Evolutionary conservation across 2,329 filamentous ascomycete genomes (phyloP).

Genomic region (Ceratocystis harringtonii): DNA sequence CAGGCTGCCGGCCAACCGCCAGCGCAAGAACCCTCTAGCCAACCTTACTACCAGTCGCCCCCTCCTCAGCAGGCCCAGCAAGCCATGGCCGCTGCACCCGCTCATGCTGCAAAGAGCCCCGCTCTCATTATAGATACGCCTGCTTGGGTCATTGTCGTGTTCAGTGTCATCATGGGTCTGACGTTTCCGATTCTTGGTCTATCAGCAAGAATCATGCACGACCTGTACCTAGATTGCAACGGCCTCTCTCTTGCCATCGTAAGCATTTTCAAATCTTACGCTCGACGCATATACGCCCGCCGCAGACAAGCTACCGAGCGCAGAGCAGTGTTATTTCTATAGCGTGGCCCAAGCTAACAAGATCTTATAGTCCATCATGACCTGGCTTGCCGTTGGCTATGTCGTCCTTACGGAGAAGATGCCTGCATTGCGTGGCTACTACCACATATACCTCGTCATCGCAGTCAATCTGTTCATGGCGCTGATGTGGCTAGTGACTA

Average conservation of each 20-base stretch:
- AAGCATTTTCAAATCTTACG: constrained; percentile 19
- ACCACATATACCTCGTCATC: constrained; percentile 33
- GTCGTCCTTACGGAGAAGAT: constrained; percentile 29
- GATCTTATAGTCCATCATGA: constrained; percentile 28
- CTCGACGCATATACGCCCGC: neutral
- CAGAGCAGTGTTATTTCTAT: no score
- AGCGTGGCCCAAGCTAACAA: neutral
- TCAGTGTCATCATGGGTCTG: constrained; percentile 29
- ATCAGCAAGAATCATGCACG: constrained; percentile 29
- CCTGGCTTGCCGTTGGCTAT: constrained; percentile 32
- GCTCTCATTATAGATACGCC: constrained; percentile 28
- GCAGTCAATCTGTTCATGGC: constrained; percentile 31
- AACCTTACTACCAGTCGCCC: constrained; percentile 13
- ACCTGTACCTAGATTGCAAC: constrained; percentile 27
- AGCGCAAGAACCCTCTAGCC: neutral
- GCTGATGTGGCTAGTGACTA: constrained; percentile 34
- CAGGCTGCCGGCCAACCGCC: neutral
- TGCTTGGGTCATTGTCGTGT: constrained; percentile 30
- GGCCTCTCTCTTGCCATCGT: constrained; percentile 31
- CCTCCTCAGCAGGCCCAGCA: constrained; percentile 6
- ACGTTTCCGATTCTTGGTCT: constrained; percentile 31
- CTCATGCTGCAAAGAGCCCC: neutral
- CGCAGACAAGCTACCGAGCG: no score
- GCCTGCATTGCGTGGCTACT: constrained; percentile 23
- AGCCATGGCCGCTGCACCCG: neutral